A percentile compares a stretch with the other conserved stretches of the same genome.
phyloP scores from a whole-genome alignment of 108 stramenopile species.

The Phaeodactylum tricornutum region DNA sequence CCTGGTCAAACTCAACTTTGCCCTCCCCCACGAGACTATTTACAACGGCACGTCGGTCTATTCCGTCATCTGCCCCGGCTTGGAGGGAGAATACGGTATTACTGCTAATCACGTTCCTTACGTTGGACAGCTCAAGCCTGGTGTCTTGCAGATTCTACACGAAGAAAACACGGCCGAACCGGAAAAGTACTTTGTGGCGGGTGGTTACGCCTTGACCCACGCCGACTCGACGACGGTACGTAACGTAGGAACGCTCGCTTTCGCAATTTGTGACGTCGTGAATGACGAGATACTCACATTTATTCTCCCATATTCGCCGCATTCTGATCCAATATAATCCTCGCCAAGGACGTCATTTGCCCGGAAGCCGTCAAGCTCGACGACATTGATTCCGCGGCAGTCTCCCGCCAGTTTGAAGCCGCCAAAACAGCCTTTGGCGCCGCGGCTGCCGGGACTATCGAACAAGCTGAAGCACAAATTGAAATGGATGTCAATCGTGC shows the following conservation, averaged over 20 bases:
- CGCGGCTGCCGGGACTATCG: constrained; percentile 72
- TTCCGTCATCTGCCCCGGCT: constrained; percentile 83
- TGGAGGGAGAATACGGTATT: constrained; percentile 94
- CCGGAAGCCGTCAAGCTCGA: constrained; percentile 94
- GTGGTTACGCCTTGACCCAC: constrained; percentile 92
- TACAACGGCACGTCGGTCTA: constrained; percentile 75
- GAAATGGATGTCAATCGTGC: constrained; percentile 91
- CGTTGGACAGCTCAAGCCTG: constrained; percentile 94
- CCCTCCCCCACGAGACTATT: constrained; percentile 88
- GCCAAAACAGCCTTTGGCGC: constrained; percentile 64
- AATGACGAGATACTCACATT: not conserved
- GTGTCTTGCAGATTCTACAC: constrained; percentile 87
- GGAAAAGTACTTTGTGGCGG: constrained; percentile 96
- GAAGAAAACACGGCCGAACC: constrained; percentile 60
- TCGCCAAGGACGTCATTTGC: constrained; percentile 79
- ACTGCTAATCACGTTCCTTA: constrained; percentile 92
- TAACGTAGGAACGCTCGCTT: too few species aligned
- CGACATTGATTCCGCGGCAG: constrained; percentile 82
- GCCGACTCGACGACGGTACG: constrained; percentile 85
- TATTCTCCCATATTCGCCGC: not conserved
- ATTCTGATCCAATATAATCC: not conserved
- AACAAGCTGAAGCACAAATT: constrained; percentile 90
- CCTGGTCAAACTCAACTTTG: constrained; percentile 81
- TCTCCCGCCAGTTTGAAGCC: constrained; percentile 61
- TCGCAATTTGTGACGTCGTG: too few species aligned